Base-by-base conservation (phyloP, 306 rosid species). In the Boehmeria nivea region DNA sequence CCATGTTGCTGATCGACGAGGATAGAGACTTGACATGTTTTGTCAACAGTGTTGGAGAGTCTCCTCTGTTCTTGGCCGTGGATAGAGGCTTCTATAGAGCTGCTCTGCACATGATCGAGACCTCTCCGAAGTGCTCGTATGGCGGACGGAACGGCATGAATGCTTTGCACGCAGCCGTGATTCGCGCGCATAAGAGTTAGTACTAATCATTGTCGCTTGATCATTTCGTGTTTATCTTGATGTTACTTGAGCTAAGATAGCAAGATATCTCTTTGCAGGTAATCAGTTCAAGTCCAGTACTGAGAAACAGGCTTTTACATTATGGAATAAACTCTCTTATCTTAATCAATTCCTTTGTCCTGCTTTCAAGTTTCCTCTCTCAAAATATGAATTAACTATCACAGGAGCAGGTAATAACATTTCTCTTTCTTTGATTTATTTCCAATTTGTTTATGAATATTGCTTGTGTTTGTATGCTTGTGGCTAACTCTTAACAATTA, bases 31-130 rank as follows among this genome's bases (percentile, higher is more conserved):
- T 56, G 47, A 15, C 61, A 14, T 37, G 61, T 21, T 37, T 39
- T 15, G 48, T 56, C 14, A 56, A 56, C 27, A 24, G 23, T 6
- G 33, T 24, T 8, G 61, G 61, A 23, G 61, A 56, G 42, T 56
- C 48, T 19, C 61, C 61, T 6, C 48, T 56, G 61, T 56, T 56
- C 34, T 24, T 56, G 47, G 61, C 61, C 10, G 61, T 56, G 13
- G 61, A 56, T 8, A 20, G 61, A 22, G 61, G 61, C 1, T 56
- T 56, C 21, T 56, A 37, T 28, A 20, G 42, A 20, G 61, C 42
- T 22, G 61, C 48, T 20, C 61, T 56, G 16, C 61, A 20, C n/a
- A 39, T 56, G 3, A 38, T 56, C 14, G 61, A 56, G 47, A 23
- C 61, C 8, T 43, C 48, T 13, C 61, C 61, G 0, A 56, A 56